Percentiles rank a stretch among this genome's conserved stretches.
Conservation (phyloP, 345 rosid genomes). For the Salix purpurea region DNA sequence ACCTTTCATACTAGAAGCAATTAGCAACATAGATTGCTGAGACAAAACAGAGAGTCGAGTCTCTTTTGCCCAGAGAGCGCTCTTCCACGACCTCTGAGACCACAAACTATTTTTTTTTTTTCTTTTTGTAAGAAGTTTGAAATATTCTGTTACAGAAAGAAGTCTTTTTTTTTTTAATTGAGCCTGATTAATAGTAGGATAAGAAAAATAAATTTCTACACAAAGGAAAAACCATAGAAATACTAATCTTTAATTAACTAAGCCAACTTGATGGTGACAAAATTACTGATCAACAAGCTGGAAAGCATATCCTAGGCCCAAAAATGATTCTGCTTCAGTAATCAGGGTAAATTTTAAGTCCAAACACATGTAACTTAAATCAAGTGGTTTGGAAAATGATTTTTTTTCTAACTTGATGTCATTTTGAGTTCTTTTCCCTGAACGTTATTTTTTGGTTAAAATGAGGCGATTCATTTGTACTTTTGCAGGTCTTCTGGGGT, state of each 20-base stretch:
- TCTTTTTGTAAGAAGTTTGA: background rate
- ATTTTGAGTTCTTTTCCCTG: background rate
- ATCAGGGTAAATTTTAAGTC: background rate
- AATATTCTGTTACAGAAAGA: background rate
- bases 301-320: background rate
- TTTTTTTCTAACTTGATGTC: background rate
- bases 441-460: background rate
- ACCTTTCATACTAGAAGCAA: background rate
- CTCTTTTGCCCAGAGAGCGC: background rate
- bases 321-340: background rate
- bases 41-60: background rate
- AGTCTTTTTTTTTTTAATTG: background rate
- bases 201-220: background rate
- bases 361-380: background rate
- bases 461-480: background rate
- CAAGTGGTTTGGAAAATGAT: background rate
- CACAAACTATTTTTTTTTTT: background rate
- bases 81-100: background rate
- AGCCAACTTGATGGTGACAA: background rate
- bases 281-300: background rate
- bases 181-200: background rate
- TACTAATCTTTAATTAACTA: background rate
- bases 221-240: background rate
- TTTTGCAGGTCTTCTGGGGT: constrained; percentile 97
- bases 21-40: background rate